Base-by-base conservation (phyloP, 306 rosid genomes). In the Gastrolobium bilobum region DNA sequence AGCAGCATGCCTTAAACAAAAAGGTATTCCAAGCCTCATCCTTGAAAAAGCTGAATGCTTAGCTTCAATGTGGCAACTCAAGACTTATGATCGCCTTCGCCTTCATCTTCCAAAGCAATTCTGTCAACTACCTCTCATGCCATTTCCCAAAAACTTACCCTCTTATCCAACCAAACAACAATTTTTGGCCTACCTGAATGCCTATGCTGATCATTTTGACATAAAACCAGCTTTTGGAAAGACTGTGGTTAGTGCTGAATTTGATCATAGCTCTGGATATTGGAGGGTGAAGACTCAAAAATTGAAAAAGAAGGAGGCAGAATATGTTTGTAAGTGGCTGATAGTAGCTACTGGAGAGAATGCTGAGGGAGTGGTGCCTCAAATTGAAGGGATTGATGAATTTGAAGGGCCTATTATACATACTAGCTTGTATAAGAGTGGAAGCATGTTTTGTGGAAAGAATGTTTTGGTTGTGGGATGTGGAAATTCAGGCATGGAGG, bases 401-500 rank as follows among this genome's bases (percentile, higher is more conserved):
- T 96, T 96, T 69, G 71, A 72, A 4, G 99, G 99, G 39, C 69
- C 85, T 9, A 40, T 91, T 26, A 10, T 84, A 5, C 99, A 96
- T 69, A 93, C 94, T 2, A 89, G 98, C 67, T 77, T 57, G 30
- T 96, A 91, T 47, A 96, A 89, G 72, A 93, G 86, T 8, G 99
- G 99, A 0, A 88, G 39, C 48, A 48, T 14, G 87, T 96, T 88
- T 68, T 30, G 84, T 40, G 98, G 93, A 50, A 91, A 90, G 78
- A 90, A 79, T 30, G 97, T 93, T 76, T 80, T 96, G 90, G 99
- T 96, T 2, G 90, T 96, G 10, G 99, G 99, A 5, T 96, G 97
- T 74, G 99, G 99, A 2, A 96, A 96, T 79, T 96, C 99, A 0
- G 99, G 99, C 57, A 91, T 93, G 99, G 99, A 96, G 82, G 86